A percentile compares a stretch with the other conserved stretches of the same genome.
phyloP scores from a whole-genome alignment of 306 rosid genomes.

The Ormosia emarginata region DNA sequence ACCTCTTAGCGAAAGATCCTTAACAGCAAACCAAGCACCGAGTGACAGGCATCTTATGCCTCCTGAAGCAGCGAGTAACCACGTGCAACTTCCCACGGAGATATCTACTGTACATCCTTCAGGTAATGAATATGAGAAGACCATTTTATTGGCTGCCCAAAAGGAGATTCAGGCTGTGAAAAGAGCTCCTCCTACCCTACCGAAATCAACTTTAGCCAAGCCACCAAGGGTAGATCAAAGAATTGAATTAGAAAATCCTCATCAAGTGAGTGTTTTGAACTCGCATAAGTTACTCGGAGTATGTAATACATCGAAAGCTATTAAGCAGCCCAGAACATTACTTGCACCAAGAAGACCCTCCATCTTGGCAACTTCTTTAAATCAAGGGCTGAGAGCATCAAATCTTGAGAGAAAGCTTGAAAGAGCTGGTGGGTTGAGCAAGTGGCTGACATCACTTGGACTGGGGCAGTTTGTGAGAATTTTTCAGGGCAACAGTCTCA shows the following conservation, averaged over 20 bases:
- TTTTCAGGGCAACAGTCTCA: constrained; percentile 60
- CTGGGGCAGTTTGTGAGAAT: constrained; percentile 71
- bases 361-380: constrained; percentile 34
- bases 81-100: constrained; percentile 27
- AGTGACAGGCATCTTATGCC: constrained; percentile 45
- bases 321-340: constrained; percentile 41
- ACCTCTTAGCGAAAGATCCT: constrained; percentile 30
- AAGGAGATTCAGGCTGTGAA: constrained; percentile 20
- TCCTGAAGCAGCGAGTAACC: constrained; percentile 20
- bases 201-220: constrained; percentile 31
- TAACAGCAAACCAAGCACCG: constrained; percentile 38
- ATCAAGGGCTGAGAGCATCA: constrained; percentile 63
- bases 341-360: constrained; percentile 34
- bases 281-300: constrained; percentile 42
- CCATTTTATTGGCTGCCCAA: constrained; percentile 13
- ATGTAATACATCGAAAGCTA: constrained; percentile 34
- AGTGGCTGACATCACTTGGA: constrained; percentile 78
- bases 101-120: constrained; percentile 26
- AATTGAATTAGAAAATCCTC: constrained; percentile 31
- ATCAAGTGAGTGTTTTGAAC: constrained; percentile 29
- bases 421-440: constrained; percentile 86
- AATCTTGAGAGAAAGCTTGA: constrained; percentile 78
- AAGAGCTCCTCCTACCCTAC: constrained; percentile 32
- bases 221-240: constrained; percentile 28
- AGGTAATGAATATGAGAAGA: constrained; percentile 37